These are phyloP conservation scores for Solanum ahanhuiri DNA, from an alignment of 257 asterid genomes.

Conservation along the genomic window DNA sequence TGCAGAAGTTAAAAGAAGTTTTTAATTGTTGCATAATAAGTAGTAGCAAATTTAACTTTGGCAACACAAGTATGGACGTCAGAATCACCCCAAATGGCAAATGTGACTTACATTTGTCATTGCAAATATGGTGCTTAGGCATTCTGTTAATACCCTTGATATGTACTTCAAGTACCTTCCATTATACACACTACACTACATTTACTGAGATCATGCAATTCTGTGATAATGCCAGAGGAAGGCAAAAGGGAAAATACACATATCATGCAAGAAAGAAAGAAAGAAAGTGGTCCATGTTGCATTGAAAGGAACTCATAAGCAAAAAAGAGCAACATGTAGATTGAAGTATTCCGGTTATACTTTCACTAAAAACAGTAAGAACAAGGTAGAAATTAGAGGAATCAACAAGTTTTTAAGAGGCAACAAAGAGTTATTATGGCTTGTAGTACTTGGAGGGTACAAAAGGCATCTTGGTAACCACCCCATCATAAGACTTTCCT, in stretches of 20 bases:
- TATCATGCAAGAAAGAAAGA: neutral
- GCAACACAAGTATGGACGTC: too few relatives aligned
- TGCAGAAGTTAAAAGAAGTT: too few relatives aligned
- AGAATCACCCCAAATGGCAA: too few relatives aligned
- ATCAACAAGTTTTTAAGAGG: neutral
- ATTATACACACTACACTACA: too few relatives aligned
- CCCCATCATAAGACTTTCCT: slow-evolving; percentile 73
- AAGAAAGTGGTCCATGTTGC: neutral
- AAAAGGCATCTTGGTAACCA: slow-evolving; percentile 78
- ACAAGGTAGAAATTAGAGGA: neutral
- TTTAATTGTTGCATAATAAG: too few relatives aligned
- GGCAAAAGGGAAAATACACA: neutral
- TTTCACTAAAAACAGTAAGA: neutral
- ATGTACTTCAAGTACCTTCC: too few relatives aligned
- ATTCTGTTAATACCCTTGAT: too few relatives aligned
- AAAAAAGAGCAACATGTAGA: neutral
- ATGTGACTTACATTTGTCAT: too few relatives aligned
- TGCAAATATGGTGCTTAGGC: too few relatives aligned
- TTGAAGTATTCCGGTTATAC: neutral
- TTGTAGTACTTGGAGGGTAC: slow-evolving; percentile 81
- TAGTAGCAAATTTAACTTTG: too few relatives aligned
- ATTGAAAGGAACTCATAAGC: neutral
- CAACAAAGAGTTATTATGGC: slow-evolving; percentile 30
- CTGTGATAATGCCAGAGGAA: neutral
- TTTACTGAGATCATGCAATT: neutral